Conservation (phyloP, 192 early-diverging fungal species). For the Thamnidium elegans region DNA sequence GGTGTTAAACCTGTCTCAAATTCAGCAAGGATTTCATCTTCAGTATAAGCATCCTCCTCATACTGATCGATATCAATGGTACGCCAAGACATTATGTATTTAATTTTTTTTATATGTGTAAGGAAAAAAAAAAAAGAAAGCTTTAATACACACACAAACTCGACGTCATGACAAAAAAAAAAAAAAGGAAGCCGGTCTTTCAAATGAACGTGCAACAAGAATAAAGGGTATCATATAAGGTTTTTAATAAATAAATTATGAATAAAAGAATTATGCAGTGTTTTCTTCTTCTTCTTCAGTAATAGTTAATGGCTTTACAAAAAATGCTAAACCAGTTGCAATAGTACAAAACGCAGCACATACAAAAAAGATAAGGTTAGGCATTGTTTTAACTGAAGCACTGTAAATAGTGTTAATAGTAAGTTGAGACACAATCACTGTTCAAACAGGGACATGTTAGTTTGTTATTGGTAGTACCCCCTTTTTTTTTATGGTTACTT, state of each 20-base stretch:
- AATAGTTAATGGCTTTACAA: background rate
- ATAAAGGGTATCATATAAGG: background rate
- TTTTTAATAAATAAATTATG: background rate
- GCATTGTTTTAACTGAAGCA: slow-evolving; percentile 32
- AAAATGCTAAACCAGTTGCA: background rate
- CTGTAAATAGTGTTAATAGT: slow-evolving; percentile 45
- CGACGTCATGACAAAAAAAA: background rate
- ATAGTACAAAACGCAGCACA: slow-evolving; percentile 22
- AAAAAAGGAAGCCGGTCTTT: background rate
- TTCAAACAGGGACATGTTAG: background rate
- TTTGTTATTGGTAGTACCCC: background rate
- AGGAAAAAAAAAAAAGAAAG: too few species aligned
- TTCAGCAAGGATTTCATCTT: slow-evolving; percentile 46
- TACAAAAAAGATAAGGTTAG: slow-evolving; percentile 42
- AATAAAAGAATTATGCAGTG: slow-evolving; percentile 2
- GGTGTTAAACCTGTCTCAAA: slow-evolving; percentile 39
- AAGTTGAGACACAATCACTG: slow-evolving; percentile 39
- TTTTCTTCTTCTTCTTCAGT: too few species aligned
- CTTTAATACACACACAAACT: too few species aligned
- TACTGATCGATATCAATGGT: slow-evolving; percentile 67
- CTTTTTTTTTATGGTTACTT: slow-evolving; percentile 4
- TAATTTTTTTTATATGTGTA: background rate
- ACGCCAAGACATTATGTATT: slow-evolving; percentile 61
- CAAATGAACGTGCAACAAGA: background rate
- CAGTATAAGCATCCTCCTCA: slow-evolving; percentile 54